Evolutionary conservation across 2,329 filamentous ascomycete genomes (phyloP), one percentile per base, ranked within the genome.

Genomic region (Diplodia seriata): DNA sequence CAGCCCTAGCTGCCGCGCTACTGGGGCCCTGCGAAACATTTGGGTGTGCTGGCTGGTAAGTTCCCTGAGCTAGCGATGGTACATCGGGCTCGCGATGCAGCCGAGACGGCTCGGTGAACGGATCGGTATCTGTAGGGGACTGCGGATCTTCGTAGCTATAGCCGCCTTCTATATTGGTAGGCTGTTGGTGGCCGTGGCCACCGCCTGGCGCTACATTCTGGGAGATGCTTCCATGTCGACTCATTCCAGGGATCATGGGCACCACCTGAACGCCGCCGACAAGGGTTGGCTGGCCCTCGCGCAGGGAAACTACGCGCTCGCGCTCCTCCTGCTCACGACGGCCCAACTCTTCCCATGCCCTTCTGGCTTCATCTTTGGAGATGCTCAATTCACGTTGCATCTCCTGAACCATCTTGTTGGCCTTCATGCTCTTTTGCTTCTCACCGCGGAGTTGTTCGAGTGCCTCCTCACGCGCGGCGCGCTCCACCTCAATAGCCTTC

Each of bases 311-410:
- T 1, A 92, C 95, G 55, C 92, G 87, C 71, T 97, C 94, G 6
- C 94, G 89, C 79, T 97, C 94, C 79, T 96, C 92, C 76, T 97
- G 93, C 79, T 98, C 95, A 63, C 93, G 89, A 63, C 94, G 87
- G 29, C 95, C 95, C 1, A 99, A 87, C 79, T 98, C 95, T 81
- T 99, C 95, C 95, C 95, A 99, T 1, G 95, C 95, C 68, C 95
- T 88, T 43, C 94, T 89, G 9, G 95, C 94, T 79, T 99, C 95
- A 73, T 97, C 94, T 76, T 97, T 97, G 49, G 94, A 96, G 70
- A 99, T 99, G 74, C 91, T 87, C 49, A 98, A 84, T 80, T 99
- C 95, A 70, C 95, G 92, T 73, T 91, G 91, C 91, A 97, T 93
- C 78, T 98, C 95, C 18, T 86, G 85, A n/a, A 97, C 86, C 72